Evolutionary conservation across 192 early-diverging fungal species (phyloP), one percentile per base, ranked within the genome.

Genomic region (Rhizoclosmatium sp.): DNA sequence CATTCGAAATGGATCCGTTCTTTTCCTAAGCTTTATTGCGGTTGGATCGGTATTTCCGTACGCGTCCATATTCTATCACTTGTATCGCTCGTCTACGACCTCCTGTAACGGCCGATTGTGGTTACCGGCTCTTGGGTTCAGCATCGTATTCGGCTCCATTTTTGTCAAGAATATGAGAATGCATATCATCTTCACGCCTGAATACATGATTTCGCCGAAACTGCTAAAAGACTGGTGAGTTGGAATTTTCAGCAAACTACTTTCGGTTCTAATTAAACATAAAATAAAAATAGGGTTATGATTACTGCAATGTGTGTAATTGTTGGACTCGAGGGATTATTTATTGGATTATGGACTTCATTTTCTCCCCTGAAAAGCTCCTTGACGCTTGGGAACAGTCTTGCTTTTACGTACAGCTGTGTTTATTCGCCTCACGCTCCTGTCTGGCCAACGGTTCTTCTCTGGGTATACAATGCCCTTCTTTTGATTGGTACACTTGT

Each of bases 161-260:
- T 54, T 54, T 54, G 51, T 54, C 51, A 54, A 54, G 51, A 54
- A 54, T 54, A 54, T 54, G 51, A 54, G 51, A 54, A 54, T 54
- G 51, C 51, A 54, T 54, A 54, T 54, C 16, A 54, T 54, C 16
- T 54, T 54, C 51, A 54, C 51, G 51, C 51, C 51, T 16, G 51
- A 54, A 16, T 54, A 54, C 16, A 12, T 16, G 5, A 12, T 54
- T 54, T 16, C 51, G 16, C 51, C 51, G 5, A 54, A 7, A 12
- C 16, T 54, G 5, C 51, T 54, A 0, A 54, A 54, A 54, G 51
- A 54, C 16, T 54, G 51, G 51, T 12, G 51, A 31, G 31, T 31
- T 31, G 31, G 31, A 31, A 31, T 31, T 31, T 31, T 31, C 31
- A 31, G 31, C 31, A 31, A 31, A 31, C 31, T 31, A 31, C 31